Evolutionary conservation across 176 grass and related monocot species (phyloP).

Genomic region (Elymus sibiricus): DNA sequence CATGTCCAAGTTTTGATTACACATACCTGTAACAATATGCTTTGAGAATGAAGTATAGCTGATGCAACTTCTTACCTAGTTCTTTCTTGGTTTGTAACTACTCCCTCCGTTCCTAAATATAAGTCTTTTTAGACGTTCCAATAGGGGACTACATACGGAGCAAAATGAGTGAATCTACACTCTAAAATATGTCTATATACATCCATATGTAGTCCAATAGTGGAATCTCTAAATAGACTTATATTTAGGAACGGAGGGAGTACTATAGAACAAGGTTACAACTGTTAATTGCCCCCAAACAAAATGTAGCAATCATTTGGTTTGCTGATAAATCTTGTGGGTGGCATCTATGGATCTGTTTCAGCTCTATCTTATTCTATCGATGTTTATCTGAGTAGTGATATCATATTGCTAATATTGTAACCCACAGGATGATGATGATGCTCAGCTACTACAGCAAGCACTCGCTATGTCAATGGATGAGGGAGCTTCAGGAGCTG

Average conservation of each 20-base stretch:
- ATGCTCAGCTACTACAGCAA: constrained; percentile 63
- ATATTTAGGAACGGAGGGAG: too few relatives aligned
- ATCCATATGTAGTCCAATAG: too few relatives aligned
- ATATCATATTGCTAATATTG: constrained; percentile 16
- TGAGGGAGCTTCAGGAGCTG: constrained; percentile 43
- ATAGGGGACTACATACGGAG: too few relatives aligned
- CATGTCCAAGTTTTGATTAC: neutral
- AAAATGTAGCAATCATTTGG: neutral
- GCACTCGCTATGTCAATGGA: constrained; percentile 97
- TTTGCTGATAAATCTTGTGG: neutral
- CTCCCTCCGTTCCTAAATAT: too few relatives aligned
- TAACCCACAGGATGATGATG: constrained; percentile 61
- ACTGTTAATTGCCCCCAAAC: neutral
- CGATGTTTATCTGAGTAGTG: constrained; percentile 3
- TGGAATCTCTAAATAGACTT: too few relatives aligned
- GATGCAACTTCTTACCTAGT: neutral
- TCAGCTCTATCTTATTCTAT: neutral
- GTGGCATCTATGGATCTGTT: neutral
- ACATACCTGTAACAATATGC: neutral
- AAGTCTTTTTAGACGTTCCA: too few relatives aligned
- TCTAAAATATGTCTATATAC: too few relatives aligned
- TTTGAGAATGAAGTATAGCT: neutral
- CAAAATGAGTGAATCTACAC: too few relatives aligned
- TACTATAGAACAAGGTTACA: neutral
- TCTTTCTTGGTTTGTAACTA: neutral